phyloP scores from a whole-genome alignment of 192 early-diverging fungal species.

The Backusella macrospora region DNA sequence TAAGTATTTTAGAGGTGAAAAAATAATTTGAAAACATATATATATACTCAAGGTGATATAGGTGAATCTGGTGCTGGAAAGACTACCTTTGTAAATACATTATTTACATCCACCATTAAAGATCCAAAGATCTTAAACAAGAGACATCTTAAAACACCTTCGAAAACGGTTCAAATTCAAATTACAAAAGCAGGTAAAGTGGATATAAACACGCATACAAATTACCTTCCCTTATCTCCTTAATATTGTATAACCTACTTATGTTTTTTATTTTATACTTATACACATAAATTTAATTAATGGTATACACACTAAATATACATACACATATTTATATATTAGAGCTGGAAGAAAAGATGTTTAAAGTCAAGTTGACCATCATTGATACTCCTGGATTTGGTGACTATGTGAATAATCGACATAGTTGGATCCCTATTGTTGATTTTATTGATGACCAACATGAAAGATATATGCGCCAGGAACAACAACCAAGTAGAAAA shows the following conservation, averaged over 20 bases:
- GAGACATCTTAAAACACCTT: slow-evolving; percentile 89
- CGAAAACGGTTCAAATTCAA: slow-evolving; percentile 97
- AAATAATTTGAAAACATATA: neutral
- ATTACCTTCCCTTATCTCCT: neutral
- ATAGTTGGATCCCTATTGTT: slow-evolving; percentile 93
- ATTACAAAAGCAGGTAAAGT: slow-evolving; percentile 90
- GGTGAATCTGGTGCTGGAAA: slow-evolving; percentile 96
- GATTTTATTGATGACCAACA: slow-evolving; percentile 96
- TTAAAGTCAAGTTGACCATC: slow-evolving; percentile 89
- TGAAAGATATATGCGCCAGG: slow-evolving; percentile 90
- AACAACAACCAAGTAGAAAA: slow-evolving; percentile 82
- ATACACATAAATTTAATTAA: neutral
- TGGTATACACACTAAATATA: too few species aligned
- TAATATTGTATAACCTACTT: neutral
- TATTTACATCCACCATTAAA: slow-evolving; percentile 81
- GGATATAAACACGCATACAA: neutral
- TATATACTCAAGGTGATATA: slow-evolving; percentile 32
- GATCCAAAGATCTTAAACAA: slow-evolving; percentile 40
- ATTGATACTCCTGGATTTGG: slow-evolving; percentile 98
- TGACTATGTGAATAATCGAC: slow-evolving; percentile 97
- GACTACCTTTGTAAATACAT: slow-evolving; percentile 95
- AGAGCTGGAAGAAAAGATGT: slow-evolving; percentile 97
- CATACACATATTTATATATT: neutral
- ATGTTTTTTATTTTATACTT: neutral
- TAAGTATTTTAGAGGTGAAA: slow-evolving; percentile 41